Evolutionary conservation across 805 yeast genomes (phyloP), one percentile per base, ranked within the genome.

Genomic region (Lipomyces oligophaga): DNA sequence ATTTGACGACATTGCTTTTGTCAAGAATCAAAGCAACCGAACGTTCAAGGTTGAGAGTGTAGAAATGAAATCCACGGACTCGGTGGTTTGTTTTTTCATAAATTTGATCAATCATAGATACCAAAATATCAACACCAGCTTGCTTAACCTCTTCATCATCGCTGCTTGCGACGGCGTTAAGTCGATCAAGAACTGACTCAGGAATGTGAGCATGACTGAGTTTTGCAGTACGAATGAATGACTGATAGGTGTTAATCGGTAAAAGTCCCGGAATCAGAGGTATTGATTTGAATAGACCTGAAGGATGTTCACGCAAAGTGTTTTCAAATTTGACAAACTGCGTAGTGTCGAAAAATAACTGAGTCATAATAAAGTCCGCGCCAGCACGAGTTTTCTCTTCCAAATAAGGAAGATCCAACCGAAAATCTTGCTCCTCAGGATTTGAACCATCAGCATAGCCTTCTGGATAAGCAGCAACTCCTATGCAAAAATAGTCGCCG

Each of bases 391-490:
- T 75, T 64, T 93, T 93, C 57, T 86, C 95, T 40, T 80, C 77
- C 65, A 93, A 73, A 61, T 66, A 87, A 5, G 93, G 90, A 38
- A 90, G 60, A 65, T 90, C 98, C 38, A 74, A 74, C 19, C 63
- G 62, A 0, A 82, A 79, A 58, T 79, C 76, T 63, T 88, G 96
- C 15, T 18, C 41, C 27, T 52, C 58, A 4, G 61, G 58, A 28
- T 72, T 73, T 6, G 78, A 66, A 11, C 94, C 90, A 58, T 89
- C 96, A 28, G 86, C 88, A 67, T 90, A 97, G 16, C 98, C 98
- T 63, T 90, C 98, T 6, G 98, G 96, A 65, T 90, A 90, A 1
- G 94, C 97, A 1, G 98, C 98, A 13, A 90, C 98, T 50, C 98
- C 98, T 45, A 90, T 73, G 62, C 96, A 85, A 67, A 90, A 90